Conservation (phyloP, 2,329 filamentous ascomycete genomes). For the Thielaviopsis musarum region DNA sequence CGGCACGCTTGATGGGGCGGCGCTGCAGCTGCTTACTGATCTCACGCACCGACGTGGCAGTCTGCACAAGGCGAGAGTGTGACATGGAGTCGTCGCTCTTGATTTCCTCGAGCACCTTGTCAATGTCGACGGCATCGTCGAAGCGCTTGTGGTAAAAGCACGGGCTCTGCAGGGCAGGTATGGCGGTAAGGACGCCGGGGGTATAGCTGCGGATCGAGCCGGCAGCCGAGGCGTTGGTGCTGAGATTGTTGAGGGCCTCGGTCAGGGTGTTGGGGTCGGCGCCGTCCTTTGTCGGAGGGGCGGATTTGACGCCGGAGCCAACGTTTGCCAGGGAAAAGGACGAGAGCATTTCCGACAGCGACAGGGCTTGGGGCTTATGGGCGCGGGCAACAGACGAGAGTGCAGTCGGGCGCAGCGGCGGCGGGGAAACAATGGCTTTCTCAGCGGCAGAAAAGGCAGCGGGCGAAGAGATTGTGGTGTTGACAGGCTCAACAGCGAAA, state of each 20-base stretch:
- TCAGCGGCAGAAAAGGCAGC: conserved; percentile 16
- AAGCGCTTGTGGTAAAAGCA: conserved; percentile 98
- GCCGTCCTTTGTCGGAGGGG: conserved; percentile 17
- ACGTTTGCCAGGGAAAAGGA: conserved; percentile 17
- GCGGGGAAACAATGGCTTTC: conserved; percentile 8
- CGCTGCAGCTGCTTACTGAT: conserved; percentile 91
- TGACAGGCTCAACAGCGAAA: no score
- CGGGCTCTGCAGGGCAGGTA: conserved; percentile 67
- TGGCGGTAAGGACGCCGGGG: conserved; percentile 21
- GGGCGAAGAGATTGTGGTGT: conserved; percentile 10
- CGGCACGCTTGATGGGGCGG: conserved; percentile 77
- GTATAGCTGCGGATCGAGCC: conserved; percentile 17
- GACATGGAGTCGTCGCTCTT: conserved; percentile 77
- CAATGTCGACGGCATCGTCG: conserved; percentile 87
- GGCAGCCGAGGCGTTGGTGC: conserved; percentile 20
- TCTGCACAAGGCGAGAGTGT: conserved; percentile 86
- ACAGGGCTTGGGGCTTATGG: conserved; percentile 45
- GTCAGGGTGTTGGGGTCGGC: conserved; percentile 35
- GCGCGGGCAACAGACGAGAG: conserved; percentile 49
- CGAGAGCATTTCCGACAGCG: conserved; percentile 42
- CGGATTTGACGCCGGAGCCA: conserved; percentile 22
- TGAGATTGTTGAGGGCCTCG: conserved; percentile 39
- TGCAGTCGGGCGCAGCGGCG: conserved; percentile 53
- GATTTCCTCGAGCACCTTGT: conserved; percentile 89
- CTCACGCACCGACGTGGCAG: conserved; percentile 84